These are phyloP conservation scores for Kurtzmaniella quercitrusa DNA, from an alignment of 1,139 yeast genomes.

Conservation along the genomic window DNA sequence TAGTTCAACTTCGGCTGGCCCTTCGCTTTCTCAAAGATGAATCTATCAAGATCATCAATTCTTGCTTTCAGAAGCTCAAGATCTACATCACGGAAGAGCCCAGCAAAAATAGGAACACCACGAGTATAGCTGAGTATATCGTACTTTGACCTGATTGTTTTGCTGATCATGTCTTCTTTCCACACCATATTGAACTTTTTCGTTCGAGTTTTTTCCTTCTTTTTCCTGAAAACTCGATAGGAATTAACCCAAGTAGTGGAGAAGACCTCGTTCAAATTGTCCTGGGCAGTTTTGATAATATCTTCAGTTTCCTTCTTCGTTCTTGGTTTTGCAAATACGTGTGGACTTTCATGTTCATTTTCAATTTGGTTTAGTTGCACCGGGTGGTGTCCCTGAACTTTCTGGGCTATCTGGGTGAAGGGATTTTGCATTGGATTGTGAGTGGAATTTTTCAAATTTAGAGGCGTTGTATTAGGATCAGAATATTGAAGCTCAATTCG, in stretches of 20 bases:
- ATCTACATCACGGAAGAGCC: slow-evolving; percentile 29
- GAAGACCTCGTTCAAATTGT: slow-evolving; percentile 40
- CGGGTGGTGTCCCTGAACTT: background rate
- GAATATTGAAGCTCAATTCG: background rate
- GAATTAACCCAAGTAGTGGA: slow-evolving; percentile 68
- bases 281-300: slow-evolving; percentile 31
- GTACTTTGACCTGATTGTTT: slow-evolving; percentile 27
- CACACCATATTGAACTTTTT: slow-evolving; percentile 24
- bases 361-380: background rate
- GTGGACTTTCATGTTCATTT: background rate
- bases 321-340: background rate
- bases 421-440: background rate
- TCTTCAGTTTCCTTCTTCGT: slow-evolving; percentile 23
- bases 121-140: slow-evolving; percentile 31
- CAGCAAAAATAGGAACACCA: slow-evolving; percentile 35
- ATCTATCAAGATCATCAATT: slow-evolving; percentile 33
- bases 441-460: slow-evolving; percentile 9
- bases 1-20: slow-evolving; percentile 39
- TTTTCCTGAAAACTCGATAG: slow-evolving; percentile 21
- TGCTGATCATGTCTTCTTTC: slow-evolving; percentile 33
- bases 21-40: slow-evolving; percentile 32
- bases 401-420: background rate
- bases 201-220: slow-evolving; percentile 25
- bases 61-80: slow-evolving; percentile 18
- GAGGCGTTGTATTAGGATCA: background rate